A percentile compares a stretch with the other conserved stretches of the same genome.
phyloP scores from a whole-genome alignment of 2,329 filamentous ascomycete genomes.

The Lachnellula hyalina region DNA sequence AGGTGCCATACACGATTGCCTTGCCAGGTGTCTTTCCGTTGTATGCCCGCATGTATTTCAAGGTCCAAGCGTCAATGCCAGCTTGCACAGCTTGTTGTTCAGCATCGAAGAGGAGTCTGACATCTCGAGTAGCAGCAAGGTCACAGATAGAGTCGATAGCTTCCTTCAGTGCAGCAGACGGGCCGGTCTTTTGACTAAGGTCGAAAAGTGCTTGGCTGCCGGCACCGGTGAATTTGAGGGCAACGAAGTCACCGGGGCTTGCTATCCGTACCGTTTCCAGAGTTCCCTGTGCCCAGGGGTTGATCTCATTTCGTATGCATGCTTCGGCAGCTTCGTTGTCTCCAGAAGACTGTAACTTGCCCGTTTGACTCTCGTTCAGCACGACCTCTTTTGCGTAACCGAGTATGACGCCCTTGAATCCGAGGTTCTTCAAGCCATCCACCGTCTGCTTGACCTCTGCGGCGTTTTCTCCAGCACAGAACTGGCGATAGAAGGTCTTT shows the following conservation, averaged over 20 bases:
- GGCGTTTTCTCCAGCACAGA: conserved; percentile 76
- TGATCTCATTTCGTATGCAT: conserved; percentile 54
- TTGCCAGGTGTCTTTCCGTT: conserved; percentile 54
- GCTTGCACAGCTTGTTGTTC: conserved; percentile 75
- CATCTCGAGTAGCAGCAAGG: conserved; percentile 61
- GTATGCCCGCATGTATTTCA: conserved; percentile 71
- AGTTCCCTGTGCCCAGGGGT: conserved; percentile 68
- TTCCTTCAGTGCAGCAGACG: conserved; percentile 57
- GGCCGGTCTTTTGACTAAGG: conserved; percentile 56
- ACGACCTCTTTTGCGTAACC: conserved; percentile 82
- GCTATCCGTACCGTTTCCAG: conserved; percentile 62
- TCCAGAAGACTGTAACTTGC: conserved; percentile 39
- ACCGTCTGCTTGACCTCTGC: conserved; percentile 64
- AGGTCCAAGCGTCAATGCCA: conserved; percentile 76
- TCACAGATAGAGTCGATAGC: conserved; percentile 73
- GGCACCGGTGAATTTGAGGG: conserved; percentile 71
- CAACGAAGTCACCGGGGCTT: conserved; percentile 47
- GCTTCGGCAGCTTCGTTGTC: conserved; percentile 44
- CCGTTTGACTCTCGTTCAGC: conserved; percentile 50
- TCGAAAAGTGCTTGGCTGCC: conserved; percentile 66
- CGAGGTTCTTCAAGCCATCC: conserved; percentile 61
- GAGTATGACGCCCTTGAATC: conserved; percentile 78
- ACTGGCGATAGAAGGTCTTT: conserved; percentile 83
- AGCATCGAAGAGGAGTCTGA: conserved; percentile 77
- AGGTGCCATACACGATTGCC: conserved; percentile 74